A percentile compares a stretch with the other conserved stretches of the same genome.
phyloP scores from a whole-genome alignment of 2,329 filamentous ascomycete species.

The Raffaelea deltoideospora region DNA sequence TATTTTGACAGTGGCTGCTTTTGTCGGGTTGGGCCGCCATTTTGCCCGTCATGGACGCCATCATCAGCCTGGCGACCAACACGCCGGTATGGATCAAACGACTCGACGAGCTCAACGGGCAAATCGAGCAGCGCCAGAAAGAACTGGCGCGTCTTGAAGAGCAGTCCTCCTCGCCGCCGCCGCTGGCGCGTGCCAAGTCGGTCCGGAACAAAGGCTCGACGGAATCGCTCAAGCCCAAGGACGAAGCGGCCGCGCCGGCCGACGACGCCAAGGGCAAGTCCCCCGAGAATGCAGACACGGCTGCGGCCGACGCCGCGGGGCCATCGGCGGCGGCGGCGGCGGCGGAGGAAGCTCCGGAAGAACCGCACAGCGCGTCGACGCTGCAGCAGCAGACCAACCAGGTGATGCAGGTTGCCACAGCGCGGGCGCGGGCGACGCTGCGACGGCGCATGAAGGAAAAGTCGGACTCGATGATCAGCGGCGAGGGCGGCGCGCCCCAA shows the following conservation, averaged over 20 bases:
- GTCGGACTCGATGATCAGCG: slow-evolving; percentile 35
- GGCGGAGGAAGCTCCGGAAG: slow-evolving; percentile 5
- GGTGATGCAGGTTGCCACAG: slow-evolving; percentile 17
- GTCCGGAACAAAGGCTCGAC: slow-evolving; percentile 14
- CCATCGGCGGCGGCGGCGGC: slow-evolving; percentile 1
- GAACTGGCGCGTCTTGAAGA: slow-evolving; percentile 32
- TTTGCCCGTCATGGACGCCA: slow-evolving; percentile 39
- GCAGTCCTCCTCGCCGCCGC: slow-evolving; percentile 7
- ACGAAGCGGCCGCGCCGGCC: slow-evolving; percentile 8
- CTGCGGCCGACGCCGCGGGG: slow-evolving; percentile 1
- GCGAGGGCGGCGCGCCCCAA: slow-evolving; percentile 30
- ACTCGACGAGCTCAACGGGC: slow-evolving; percentile 42
- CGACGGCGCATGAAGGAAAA: slow-evolving; percentile 32
- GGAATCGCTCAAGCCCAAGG: slow-evolving; percentile 12
- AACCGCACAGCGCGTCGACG: slow-evolving; percentile 4
- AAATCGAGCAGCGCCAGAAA: slow-evolving; percentile 45
- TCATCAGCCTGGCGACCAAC: slow-evolving; percentile 37
- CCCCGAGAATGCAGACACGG: background rate
- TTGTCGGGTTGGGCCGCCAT: background rate
- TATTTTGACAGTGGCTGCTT: background rate
- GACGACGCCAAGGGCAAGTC: background rate
- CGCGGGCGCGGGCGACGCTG: slow-evolving; percentile 29
- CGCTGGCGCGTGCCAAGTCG: slow-evolving; percentile 11
- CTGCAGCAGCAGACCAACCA: slow-evolving; percentile 3
- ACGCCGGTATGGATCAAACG: slow-evolving; percentile 45